Percentiles rank a stretch among this genome's conserved stretches.
Conservation (phyloP, 2,329 filamentous ascomycete species). For the Furcasterigmium sp. region DNA sequence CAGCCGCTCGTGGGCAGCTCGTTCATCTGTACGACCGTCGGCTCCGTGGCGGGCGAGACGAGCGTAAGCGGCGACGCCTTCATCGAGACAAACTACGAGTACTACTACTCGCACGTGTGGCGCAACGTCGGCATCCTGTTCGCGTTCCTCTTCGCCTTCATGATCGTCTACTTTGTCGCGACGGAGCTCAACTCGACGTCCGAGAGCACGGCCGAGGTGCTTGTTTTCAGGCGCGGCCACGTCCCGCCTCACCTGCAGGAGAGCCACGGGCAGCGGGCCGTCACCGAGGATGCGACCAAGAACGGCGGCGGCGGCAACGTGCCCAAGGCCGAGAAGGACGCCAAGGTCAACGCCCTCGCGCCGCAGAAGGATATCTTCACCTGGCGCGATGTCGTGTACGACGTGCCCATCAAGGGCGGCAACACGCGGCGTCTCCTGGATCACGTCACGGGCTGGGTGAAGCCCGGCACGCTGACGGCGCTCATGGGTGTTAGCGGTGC, state of each 20-base stretch:
- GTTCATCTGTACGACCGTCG: conserved; percentile 48
- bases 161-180: conserved; percentile 56
- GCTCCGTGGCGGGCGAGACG: conserved; percentile 46
- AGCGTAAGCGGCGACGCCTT: conserved; percentile 58
- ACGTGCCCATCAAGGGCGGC: conserved; percentile 68
- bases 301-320: conserved; percentile 35
- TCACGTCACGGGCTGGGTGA: conserved; percentile 81
- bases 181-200: conserved; percentile 61
- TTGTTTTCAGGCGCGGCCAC: conserved; percentile 59
- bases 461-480: conserved; percentile 80
- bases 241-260: conserved; percentile 36
- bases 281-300: conserved; percentile 20
- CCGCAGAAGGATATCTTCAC: conserved; percentile 61
- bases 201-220: conserved; percentile 59
- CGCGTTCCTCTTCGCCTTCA: conserved; percentile 60
- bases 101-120: conserved; percentile 55
- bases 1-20: conserved; percentile 34
- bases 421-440: conserved; percentile 69
- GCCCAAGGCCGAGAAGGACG: conserved; percentile 45
- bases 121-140: conserved; percentile 65
- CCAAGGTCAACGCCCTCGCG: conserved; percentile 24
- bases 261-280: conserved; percentile 15
- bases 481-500: conserved; percentile 59
- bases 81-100: conserved; percentile 49
- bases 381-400: conserved; percentile 71